Evolutionary conservation across 495 filamentous ascomycete genomes (phyloP), one percentile per base, ranked within the genome.

Genomic region (Penicillium malachiteum): DNA sequence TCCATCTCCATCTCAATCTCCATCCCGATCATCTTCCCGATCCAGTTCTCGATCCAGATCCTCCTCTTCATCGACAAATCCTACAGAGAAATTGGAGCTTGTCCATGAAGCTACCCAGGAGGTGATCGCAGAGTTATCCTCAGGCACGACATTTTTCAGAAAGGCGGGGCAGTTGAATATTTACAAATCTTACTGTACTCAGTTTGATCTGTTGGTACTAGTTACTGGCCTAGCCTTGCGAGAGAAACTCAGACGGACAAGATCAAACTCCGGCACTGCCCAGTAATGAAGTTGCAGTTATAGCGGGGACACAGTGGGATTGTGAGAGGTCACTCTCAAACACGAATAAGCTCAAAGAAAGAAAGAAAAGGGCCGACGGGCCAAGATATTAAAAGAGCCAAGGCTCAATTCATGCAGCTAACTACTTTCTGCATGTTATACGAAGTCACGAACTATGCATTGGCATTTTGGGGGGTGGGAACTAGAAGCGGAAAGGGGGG

Each of bases 71-170:
- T 10, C 12, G 2, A 1, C 8, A 13, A 37, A 37, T 2, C 12
- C 12, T 13, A 37, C 8, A 13, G 8, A 10, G 34, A 13, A 37
- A 37, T 5, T 44, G 42, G 42, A 52, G 18, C 38, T 52, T 1
- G 38, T 43, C 6, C 59, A 73, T 17, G 68, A 71, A 37, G 3
- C 38, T 7, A 44, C 12, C 3, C 5, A 16, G 10, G 44, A 55
- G 12, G 42, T 72, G 10, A 48, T 73, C 4, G 72, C 71, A 0
- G 59, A 73, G 9, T 74, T 71, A 30, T 65, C 51, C 6, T 52
- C 61, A 2, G 63, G 60, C 48, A 53, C 48, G 2, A 37, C 41
- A 4, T 57, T 63, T 44, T 49, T 60, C 0, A 55, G 44, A 30
- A 53, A 47, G 14, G 45, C 39, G 6, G 64, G 64, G 17, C 40